phyloP scores from a whole-genome alignment of 2,329 filamentous ascomycete genomes.

The Phyllosticta citriasiana region DNA sequence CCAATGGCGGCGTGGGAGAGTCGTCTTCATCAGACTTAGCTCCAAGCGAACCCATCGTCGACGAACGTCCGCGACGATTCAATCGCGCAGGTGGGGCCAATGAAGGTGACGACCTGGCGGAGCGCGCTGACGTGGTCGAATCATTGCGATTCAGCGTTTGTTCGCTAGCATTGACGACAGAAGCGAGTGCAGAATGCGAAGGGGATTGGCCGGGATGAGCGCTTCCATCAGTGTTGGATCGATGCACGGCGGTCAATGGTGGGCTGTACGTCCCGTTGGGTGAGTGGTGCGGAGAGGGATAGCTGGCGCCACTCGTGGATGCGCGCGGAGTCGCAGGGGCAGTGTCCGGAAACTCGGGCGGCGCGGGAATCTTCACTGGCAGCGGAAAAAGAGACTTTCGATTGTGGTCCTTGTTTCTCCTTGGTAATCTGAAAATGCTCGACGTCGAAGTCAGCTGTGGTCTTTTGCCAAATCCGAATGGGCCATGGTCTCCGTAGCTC shows the following conservation, averaged over 20 bases:
- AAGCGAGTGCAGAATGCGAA: constrained; percentile 42
- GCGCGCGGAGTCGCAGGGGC: constrained; percentile 37
- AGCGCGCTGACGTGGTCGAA: constrained; percentile 57
- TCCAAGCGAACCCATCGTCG: constrained; percentile 76
- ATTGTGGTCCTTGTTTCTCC: constrained; percentile 57
- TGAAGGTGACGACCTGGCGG: constrained; percentile 47
- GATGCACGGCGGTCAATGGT: constrained; percentile 25
- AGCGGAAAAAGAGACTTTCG: constrained; percentile 76
- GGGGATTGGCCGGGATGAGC: constrained; percentile 34
- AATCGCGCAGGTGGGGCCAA: constrained; percentile 49
- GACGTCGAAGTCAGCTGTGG: constrained; percentile 46
- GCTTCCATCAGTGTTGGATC: constrained; percentile 18
- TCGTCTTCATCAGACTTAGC: constrained; percentile 63
- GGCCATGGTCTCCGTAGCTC: constrained; percentile 49
- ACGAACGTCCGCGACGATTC: constrained; percentile 66
- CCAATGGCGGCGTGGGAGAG: constrained; percentile 43
- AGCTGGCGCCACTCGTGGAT: constrained; percentile 29
- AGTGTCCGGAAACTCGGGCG: constrained; percentile 35
- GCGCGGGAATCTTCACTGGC: constrained; percentile 57
- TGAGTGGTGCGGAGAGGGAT: constrained; percentile 23
- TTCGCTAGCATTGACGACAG: constrained; percentile 23
- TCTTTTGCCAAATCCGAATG: constrained; percentile 23
- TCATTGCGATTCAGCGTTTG: constrained; percentile 46
- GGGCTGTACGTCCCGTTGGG: constrained; percentile 30
- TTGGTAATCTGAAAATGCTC: constrained; percentile 72